Evolutionary conservation across 2,329 filamentous ascomycete species (phyloP).

Genomic region (Colletotrichum viniferum): DNA sequence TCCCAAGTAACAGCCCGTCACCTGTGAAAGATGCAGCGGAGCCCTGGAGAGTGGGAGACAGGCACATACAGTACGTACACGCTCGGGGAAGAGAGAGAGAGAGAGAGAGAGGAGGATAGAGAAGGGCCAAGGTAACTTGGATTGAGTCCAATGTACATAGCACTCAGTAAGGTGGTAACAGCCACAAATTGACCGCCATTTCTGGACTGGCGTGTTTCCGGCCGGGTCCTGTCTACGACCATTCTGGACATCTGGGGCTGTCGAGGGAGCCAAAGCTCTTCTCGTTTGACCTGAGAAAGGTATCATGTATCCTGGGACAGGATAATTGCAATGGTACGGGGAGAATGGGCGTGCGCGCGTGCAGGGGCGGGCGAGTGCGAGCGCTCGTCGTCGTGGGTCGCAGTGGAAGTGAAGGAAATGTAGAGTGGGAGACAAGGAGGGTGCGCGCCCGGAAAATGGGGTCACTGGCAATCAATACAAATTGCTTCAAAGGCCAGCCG

Average conservation of each 20-base stretch:
- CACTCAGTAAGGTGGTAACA: not conserved
- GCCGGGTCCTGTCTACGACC: not conserved
- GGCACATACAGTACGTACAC: not conserved
- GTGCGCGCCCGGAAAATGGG: no score
- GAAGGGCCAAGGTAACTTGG: no score
- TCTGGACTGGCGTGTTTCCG: not conserved
- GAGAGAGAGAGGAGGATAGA: no score
- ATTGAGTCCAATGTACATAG: not conserved
- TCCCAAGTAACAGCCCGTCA: not conserved
- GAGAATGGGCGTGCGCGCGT: not conserved
- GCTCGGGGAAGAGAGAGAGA: no score
- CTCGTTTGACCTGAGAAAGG: not conserved
- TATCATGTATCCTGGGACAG: not conserved
- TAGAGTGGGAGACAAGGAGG: not conserved
- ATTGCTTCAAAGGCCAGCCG: not conserved
- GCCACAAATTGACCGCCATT: slow-evolving; percentile 9
- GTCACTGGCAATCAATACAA: no score
- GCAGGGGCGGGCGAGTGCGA: not conserved
- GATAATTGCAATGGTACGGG: not conserved
- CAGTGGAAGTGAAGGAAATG: not conserved
- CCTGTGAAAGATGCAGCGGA: not conserved
- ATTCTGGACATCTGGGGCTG: not conserved
- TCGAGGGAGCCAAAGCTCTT: not conserved
- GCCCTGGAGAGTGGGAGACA: not conserved
- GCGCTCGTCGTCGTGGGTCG: not conserved